Conservation (phyloP, 2,329 filamentous ascomycete species). For the Cercospora canescens region DNA sequence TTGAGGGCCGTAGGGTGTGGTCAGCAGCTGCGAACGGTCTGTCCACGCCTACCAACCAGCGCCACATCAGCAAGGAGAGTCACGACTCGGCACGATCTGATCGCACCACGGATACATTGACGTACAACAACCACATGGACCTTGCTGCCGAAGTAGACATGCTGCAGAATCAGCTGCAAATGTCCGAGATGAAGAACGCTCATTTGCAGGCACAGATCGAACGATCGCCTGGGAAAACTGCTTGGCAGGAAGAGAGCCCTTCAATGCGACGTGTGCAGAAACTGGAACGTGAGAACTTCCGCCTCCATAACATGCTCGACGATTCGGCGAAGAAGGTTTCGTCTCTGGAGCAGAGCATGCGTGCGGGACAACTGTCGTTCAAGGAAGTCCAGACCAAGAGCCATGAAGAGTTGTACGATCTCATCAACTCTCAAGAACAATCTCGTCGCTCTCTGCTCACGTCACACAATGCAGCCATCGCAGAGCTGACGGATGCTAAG, state of each 20-base stretch:
- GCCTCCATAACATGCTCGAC: slow-evolving; percentile 90
- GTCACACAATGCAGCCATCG: slow-evolving; percentile 80
- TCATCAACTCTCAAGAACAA: slow-evolving; percentile 91
- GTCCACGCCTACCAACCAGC: slow-evolving; percentile 69
- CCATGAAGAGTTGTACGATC: slow-evolving; percentile 89
- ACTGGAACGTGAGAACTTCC: slow-evolving; percentile 86
- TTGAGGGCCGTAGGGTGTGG: slow-evolving; percentile 61
- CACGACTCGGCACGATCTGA: slow-evolving; percentile 83
- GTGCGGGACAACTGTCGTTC: slow-evolving; percentile 81
- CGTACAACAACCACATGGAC: slow-evolving; percentile 87
- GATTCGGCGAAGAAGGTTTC: slow-evolving; percentile 93
- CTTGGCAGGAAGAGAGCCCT: slow-evolving; percentile 71
- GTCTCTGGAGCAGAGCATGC: slow-evolving; percentile 80
- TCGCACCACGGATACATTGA: slow-evolving; percentile 77
- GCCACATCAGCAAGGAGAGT: slow-evolving; percentile 65
- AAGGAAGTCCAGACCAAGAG: slow-evolving; percentile 91
- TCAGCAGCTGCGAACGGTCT: slow-evolving; percentile 64
- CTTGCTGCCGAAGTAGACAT: slow-evolving; percentile 87
- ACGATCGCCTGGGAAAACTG: slow-evolving; percentile 60
- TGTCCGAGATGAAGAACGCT: slow-evolving; percentile 92
- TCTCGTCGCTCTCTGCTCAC: slow-evolving; percentile 79
- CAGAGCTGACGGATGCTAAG: slow-evolving; percentile 84
- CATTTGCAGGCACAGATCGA: slow-evolving; percentile 88
- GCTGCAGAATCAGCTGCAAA: slow-evolving; percentile 88
- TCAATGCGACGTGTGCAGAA: slow-evolving; percentile 82